A percentile compares a stretch with the other conserved stretches of the same genome.
These are phyloP conservation scores for Backusella macrospora DNA, from an alignment of 192 early-diverging fungal genomes.

Conservation along the genomic window DNA sequence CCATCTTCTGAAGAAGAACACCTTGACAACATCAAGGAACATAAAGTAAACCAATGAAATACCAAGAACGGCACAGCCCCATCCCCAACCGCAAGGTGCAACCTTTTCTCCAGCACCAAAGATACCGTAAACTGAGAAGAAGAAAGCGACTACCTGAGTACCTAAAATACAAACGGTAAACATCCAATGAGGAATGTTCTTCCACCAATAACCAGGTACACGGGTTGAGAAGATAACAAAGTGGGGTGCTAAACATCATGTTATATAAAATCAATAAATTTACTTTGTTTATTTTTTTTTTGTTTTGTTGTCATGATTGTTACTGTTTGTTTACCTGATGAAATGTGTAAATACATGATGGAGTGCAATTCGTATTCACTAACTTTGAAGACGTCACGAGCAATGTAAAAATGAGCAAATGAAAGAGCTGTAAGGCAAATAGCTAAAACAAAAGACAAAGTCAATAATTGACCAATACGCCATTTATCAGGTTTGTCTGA, in stretches of 20 bases:
- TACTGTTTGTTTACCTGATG: slow-evolving; percentile 50
- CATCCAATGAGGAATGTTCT: slow-evolving; percentile 67
- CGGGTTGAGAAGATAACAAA: slow-evolving; percentile 91
- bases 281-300: background rate
- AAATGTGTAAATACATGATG: slow-evolving; percentile 93
- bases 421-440: slow-evolving; percentile 74
- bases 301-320: background rate
- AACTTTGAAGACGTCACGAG: slow-evolving; percentile 60
- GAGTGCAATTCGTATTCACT: slow-evolving; percentile 62
- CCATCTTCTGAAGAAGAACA: slow-evolving; percentile 74
- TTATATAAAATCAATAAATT: background rate
- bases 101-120: slow-evolving; percentile 42
- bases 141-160: slow-evolving; percentile 88
- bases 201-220: slow-evolving; percentile 77
- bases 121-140: slow-evolving; percentile 73
- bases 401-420: slow-evolving; percentile 83
- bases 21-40: slow-evolving; percentile 82
- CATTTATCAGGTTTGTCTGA: slow-evolving; percentile 90
- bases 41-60: slow-evolving; percentile 75
- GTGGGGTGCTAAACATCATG: slow-evolving; percentile 58
- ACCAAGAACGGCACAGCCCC: slow-evolving; percentile 67
- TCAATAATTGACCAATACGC: slow-evolving; percentile 87
- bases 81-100: slow-evolving; percentile 60
- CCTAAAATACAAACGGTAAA: slow-evolving; percentile 73
- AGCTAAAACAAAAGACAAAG: slow-evolving; percentile 78